phyloP scores from a whole-genome alignment of 306 rosid species.

The Sicyos edulis region DNA sequence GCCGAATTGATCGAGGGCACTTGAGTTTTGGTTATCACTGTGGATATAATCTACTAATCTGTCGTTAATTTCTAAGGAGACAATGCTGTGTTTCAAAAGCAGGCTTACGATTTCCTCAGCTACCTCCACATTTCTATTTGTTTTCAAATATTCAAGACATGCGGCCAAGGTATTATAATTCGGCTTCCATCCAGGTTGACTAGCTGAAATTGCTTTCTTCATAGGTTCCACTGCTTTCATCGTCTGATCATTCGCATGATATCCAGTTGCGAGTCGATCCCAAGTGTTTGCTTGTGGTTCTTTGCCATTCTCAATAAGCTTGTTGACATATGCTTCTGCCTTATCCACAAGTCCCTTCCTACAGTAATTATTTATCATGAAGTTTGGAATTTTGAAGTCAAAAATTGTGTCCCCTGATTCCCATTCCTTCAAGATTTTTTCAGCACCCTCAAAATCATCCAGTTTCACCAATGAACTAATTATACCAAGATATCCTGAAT shows the following conservation, averaged over 20 bases:
- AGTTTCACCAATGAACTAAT: constrained; percentile 54
- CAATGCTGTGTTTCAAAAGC: constrained; percentile 24
- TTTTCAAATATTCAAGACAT: constrained; percentile 54
- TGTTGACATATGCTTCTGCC: constrained; percentile 39
- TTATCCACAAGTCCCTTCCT: constrained; percentile 42
- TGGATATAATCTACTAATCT: constrained; percentile 30
- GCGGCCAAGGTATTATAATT: constrained; percentile 26
- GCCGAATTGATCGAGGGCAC: constrained; percentile 27
- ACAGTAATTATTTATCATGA: constrained; percentile 53
- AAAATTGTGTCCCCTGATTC: constrained; percentile 33
- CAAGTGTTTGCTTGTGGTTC: constrained; percentile 35
- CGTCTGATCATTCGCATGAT: constrained; percentile 38
- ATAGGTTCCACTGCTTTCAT: constrained; percentile 48
- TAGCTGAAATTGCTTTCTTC: constrained; percentile 34
- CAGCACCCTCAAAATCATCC: constrained; percentile 55
- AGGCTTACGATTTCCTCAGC: constrained; percentile 41
- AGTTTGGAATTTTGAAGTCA: constrained; percentile 45
- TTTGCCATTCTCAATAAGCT: constrained; percentile 45
- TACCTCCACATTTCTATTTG: constrained; percentile 36
- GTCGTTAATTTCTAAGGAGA: constrained; percentile 26
- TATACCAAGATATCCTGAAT: constrained; percentile 41
- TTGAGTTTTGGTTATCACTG: constrained; percentile 24
- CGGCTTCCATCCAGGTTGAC: constrained; percentile 30
- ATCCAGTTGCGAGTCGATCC: constrained; percentile 43
- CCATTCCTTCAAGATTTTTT: constrained; percentile 58